Evolutionary conservation across 495 filamentous ascomycete species (phyloP).

Genomic region (Usnea hakonensis): DNA sequence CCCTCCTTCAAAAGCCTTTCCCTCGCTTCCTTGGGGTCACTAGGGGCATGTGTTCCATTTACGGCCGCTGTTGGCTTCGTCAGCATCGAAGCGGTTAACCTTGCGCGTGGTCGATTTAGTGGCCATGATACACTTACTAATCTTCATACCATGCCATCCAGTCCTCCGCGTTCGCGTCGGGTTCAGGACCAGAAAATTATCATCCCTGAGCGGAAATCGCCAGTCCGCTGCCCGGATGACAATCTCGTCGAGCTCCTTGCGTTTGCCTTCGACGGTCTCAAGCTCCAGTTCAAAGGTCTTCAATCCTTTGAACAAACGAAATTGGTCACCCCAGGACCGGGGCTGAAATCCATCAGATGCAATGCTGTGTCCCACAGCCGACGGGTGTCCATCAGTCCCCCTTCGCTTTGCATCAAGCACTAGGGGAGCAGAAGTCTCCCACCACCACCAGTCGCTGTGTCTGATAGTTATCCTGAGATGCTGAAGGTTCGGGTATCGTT

Average conservation of each 20-base stretch:
- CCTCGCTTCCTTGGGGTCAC: not conserved
- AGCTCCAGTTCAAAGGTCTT: conserved; percentile 24
- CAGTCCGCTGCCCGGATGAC: conserved; percentile 12
- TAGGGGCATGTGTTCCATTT: not conserved
- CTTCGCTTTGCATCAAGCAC: conserved; percentile 17
- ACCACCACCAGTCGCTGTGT: conserved; percentile 32
- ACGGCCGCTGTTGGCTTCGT: not conserved
- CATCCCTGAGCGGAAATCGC: conserved; percentile 16
- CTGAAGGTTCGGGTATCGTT: not conserved
- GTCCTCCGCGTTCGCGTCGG: conserved; percentile 4
- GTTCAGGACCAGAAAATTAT: conserved; percentile 12
- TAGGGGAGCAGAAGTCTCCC: conserved; percentile 25
- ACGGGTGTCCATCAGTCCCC: not conserved
- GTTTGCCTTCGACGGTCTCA: conserved; percentile 26
- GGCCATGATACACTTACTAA: not conserved
- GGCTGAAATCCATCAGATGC: conserved; percentile 11
- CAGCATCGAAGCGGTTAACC: not conserved
- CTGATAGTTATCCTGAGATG: conserved; percentile 28
- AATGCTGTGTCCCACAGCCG: conserved; percentile 1
- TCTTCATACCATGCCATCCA: conserved; percentile 15
- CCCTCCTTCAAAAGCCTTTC: conserved; percentile 9
- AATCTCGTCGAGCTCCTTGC: conserved; percentile 21
- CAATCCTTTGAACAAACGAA: conserved; percentile 20
- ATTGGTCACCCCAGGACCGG: conserved; percentile 20
- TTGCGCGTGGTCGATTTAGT: not conserved